phyloP scores from a whole-genome alignment of 129 eudicot genomes.

The Ambrosia trifida region DNA sequence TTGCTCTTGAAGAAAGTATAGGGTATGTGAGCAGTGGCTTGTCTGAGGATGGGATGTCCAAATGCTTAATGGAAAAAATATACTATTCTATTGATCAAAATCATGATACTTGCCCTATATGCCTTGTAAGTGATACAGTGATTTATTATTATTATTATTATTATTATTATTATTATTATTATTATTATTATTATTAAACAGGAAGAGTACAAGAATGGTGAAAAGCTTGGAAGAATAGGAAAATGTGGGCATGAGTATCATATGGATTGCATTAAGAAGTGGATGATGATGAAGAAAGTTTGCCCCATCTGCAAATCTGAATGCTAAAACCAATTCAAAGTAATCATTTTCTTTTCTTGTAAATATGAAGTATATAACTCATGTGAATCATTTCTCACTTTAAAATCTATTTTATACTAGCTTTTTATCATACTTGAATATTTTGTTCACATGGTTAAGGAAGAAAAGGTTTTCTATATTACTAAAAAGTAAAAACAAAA shows the following conservation, averaged over 20 bases:
- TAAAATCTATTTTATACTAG: slow-evolving; percentile 4
- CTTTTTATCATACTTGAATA: neutral
- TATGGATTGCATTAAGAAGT: slow-evolving; percentile 40
- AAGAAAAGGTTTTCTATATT: too few species aligned
- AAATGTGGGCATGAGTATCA: slow-evolving; percentile 47
- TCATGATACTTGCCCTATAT: slow-evolving; percentile 31
- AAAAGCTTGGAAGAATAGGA: slow-evolving; percentile 29
- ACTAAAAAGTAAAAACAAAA: too few species aligned
- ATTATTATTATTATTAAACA: slow-evolving; percentile 3
- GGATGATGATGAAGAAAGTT: slow-evolving; percentile 45
- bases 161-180: neutral
- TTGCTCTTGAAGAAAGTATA: slow-evolving; percentile 50
- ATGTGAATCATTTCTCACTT: slow-evolving; percentile 1
- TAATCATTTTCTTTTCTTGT: slow-evolving; percentile 7
- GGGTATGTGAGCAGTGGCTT: slow-evolving; percentile 49
- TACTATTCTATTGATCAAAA: slow-evolving; percentile 20
- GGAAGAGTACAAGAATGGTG: slow-evolving; percentile 37
- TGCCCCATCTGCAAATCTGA: slow-evolving; percentile 51
- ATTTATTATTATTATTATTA: neutral
- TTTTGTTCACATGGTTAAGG: neutral
- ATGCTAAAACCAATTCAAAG: neutral
- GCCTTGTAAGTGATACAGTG: slow-evolving; percentile 38
- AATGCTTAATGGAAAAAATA: slow-evolving; percentile 32
- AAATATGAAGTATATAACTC: slow-evolving; percentile 5
- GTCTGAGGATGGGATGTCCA: slow-evolving; percentile 38